phyloP scores from a whole-genome alignment of 805 yeast species.

The Suhomyces pyralidae region DNA sequence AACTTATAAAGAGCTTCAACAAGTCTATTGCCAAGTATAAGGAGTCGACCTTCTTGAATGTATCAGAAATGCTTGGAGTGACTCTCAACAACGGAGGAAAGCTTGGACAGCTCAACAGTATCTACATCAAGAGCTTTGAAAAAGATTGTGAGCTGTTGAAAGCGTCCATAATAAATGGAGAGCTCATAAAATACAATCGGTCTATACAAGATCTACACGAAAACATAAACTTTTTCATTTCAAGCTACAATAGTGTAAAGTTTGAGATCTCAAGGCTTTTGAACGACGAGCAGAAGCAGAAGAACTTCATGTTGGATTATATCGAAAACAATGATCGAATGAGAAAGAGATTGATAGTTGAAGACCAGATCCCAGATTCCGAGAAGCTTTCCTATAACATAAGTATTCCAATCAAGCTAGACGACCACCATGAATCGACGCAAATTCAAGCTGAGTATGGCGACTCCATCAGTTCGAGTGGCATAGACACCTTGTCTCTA shows the following conservation, averaged over 20 bases:
- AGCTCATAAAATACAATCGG: slow-evolving; percentile 49
- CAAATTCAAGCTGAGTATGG: neutral
- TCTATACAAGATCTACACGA: slow-evolving; percentile 65
- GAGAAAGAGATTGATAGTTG: slow-evolving; percentile 58
- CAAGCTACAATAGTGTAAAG: slow-evolving; percentile 48
- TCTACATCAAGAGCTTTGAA: slow-evolving; percentile 32
- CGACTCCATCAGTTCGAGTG: slow-evolving; percentile 13
- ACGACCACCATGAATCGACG: slow-evolving; percentile 12
- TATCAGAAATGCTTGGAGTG: slow-evolving; percentile 30
- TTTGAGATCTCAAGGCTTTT: slow-evolving; percentile 46
- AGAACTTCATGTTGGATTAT: slow-evolving; percentile 54
- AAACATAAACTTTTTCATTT: slow-evolving; percentile 47
- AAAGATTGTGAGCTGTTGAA: slow-evolving; percentile 35
- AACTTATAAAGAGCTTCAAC: slow-evolving; percentile 24
- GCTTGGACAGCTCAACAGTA: slow-evolving; percentile 27
- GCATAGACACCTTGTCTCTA: slow-evolving; percentile 27
- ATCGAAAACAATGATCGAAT: slow-evolving; percentile 70
- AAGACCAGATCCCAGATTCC: slow-evolving; percentile 45
- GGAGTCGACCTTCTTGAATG: slow-evolving; percentile 11
- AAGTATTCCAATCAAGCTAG: slow-evolving; percentile 33
- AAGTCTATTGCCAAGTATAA: slow-evolving; percentile 17
- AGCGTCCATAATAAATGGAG: slow-evolving; percentile 39
- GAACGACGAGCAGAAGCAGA: slow-evolving; percentile 13
- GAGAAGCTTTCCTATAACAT: slow-evolving; percentile 42
- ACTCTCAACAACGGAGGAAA: slow-evolving; percentile 36